Percentiles rank a stretch among this genome's conserved stretches.
Conservation (phyloP, 805 yeast species). For the Cyberlindnera xylosilytica region DNA sequence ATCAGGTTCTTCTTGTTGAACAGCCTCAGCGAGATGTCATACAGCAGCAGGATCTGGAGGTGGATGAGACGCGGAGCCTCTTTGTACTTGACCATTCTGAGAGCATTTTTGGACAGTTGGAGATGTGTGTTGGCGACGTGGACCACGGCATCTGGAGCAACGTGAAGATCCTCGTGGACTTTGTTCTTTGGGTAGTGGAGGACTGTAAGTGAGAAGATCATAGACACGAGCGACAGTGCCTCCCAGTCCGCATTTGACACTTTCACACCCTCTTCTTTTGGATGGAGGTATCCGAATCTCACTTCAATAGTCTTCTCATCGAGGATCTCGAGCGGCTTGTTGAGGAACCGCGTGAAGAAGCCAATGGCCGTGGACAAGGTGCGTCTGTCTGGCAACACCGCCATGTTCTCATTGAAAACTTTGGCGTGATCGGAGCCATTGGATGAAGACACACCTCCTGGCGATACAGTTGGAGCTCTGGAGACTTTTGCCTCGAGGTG, state of each 20-base stretch:
- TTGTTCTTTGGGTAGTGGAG: constrained; percentile 15
- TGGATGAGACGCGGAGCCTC: constrained; percentile 20
- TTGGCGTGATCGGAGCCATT: not conserved
- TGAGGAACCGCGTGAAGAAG: constrained; percentile 14
- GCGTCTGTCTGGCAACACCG: constrained; percentile 7
- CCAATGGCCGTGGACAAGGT: constrained; percentile 2
- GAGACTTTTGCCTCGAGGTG: constrained; percentile 16
- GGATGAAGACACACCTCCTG: too few species aligned
- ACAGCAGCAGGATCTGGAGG: constrained; percentile 20
- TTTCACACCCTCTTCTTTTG: not conserved
- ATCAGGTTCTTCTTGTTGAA: constrained; percentile 18
- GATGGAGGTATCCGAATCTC: constrained; percentile 3
- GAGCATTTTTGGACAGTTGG: constrained; percentile 18
- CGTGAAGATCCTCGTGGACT: constrained; percentile 9
- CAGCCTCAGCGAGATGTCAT: constrained; percentile 14
- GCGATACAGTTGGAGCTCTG: too few species aligned
- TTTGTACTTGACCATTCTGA: constrained; percentile 18
- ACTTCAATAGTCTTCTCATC: constrained; percentile 12
- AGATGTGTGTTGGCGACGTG: constrained; percentile 14
- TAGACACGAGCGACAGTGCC: constrained; percentile 16
- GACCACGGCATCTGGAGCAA: constrained; percentile 6
- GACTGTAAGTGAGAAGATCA: constrained; percentile 16
- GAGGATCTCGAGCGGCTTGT: constrained; percentile 17
- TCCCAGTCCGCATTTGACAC: constrained; percentile 17
- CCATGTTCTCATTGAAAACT: constrained; percentile 5